Percentiles rank a stretch among this genome's conserved stretches.
These are phyloP conservation scores for Candida labiduridarum DNA, from an alignment of 1,139 yeast genomes.

Conservation along the genomic window DNA sequence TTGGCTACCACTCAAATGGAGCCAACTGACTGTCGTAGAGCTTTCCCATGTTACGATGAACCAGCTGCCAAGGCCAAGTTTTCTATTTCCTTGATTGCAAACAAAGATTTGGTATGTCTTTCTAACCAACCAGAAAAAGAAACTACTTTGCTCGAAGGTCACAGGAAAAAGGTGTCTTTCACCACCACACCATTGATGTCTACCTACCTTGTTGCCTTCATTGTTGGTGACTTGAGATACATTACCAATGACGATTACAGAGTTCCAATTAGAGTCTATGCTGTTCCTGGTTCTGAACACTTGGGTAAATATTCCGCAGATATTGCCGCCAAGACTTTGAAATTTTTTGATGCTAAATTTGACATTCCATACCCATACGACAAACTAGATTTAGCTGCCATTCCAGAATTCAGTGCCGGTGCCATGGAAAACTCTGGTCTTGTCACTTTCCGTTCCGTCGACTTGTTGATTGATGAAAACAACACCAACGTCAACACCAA, in stretches of 20 bases:
- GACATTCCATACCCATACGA: conserved; percentile 64
- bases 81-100: conserved; percentile 64
- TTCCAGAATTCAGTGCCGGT: conserved; percentile 59
- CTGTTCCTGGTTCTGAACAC: conserved; percentile 54
- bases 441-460: conserved; percentile 57
- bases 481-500: conserved; percentile 47
- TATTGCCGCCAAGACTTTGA: conserved; percentile 54
- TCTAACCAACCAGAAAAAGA: conserved; percentile 77
- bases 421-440: conserved; percentile 69
- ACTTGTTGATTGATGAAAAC: conserved; percentile 50
- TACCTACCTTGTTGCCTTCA: conserved; percentile 77
- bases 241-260: conserved; percentile 66
- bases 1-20: conserved; percentile 89
- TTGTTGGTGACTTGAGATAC: conserved; percentile 75
- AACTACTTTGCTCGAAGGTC: conserved; percentile 45
- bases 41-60: conserved; percentile 90
- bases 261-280: conserved; percentile 60
- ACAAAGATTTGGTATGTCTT: conserved; percentile 62
- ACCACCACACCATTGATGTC: conserved; percentile 72
- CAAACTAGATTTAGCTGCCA: conserved; percentile 58
- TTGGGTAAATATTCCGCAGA: conserved; percentile 53
- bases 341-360: conserved; percentile 52
- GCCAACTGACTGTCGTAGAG: conserved; percentile 87
- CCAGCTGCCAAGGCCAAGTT: conserved; percentile 83
- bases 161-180: conserved; percentile 52